phyloP scores from a whole-genome alignment of 73 alveolate species.

The Stentor coeruleus region DNA sequence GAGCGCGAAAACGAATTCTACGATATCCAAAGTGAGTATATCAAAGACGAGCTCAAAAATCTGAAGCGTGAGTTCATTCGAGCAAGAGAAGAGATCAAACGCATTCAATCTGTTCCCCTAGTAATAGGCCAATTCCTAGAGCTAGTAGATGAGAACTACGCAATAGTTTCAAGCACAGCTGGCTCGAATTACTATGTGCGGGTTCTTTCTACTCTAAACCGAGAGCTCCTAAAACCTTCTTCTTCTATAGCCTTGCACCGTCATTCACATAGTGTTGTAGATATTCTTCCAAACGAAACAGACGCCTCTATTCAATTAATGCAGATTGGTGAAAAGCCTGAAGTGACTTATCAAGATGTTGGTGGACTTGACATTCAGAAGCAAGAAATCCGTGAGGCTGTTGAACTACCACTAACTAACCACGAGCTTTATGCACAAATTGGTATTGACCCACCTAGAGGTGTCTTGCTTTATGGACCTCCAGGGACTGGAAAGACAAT shows the following conservation, averaged over 20 bases:
- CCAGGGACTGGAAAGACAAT: constrained; percentile 99
- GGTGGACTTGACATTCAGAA: constrained; percentile 99
- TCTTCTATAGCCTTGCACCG: constrained; percentile 98
- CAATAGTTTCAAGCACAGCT: constrained; percentile 92
- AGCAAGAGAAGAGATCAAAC: constrained; percentile 95
- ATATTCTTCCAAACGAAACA: constrained; percentile 98
- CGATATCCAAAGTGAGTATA: constrained; percentile 94
- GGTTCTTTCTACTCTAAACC: constrained; percentile 95
- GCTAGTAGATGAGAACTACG: constrained; percentile 98
- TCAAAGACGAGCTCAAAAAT: constrained; percentile 96
- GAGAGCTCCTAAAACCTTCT: constrained; percentile 96
- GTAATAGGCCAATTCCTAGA: constrained; percentile 97
- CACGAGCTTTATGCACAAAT: constrained; percentile 98
- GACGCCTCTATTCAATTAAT: constrained; percentile 92
- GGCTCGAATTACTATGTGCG: constrained; percentile 97
- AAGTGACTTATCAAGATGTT: constrained; percentile 95
- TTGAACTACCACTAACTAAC: constrained; percentile 96
- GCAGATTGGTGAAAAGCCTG: constrained; percentile 98
- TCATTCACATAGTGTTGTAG: constrained; percentile 98
- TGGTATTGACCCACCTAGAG: constrained; percentile 99
- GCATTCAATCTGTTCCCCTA: constrained; percentile 91
- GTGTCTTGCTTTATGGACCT: constrained; percentile 98
- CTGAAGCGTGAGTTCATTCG: constrained; percentile 94
- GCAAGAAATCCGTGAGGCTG: constrained; percentile 99
- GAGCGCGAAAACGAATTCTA: constrained; percentile 96